Evolutionary conservation across 345 rosid genomes (phyloP).

Genomic region (Psidium friedrichsthalianum): DNA sequence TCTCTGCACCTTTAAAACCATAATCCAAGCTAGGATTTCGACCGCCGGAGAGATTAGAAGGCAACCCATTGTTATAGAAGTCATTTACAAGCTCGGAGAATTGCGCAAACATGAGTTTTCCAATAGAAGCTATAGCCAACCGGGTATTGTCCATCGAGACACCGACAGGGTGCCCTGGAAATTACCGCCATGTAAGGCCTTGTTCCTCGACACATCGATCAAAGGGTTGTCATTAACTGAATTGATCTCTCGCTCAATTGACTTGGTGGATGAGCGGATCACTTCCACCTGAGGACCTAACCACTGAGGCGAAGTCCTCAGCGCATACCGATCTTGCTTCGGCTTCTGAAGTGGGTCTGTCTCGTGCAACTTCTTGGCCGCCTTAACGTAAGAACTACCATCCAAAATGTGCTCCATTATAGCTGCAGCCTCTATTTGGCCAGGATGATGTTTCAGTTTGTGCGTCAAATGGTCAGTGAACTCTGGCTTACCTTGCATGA

Average conservation of each 20-base stretch:
- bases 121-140: conserved; percentile 54
- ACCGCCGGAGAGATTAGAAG: conserved; percentile 32
- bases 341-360: conserved; percentile 49
- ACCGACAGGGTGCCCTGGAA: conserved; percentile 66
- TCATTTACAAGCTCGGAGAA: conserved; percentile 39
- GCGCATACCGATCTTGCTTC: conserved; percentile 46
- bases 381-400: conserved; percentile 46
- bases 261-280: conserved; percentile 36
- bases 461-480: conserved; percentile 58
- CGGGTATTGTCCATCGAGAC: conserved; percentile 66
- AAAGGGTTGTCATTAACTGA: conserved; percentile 47
- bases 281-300: conserved; percentile 54
- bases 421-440: conserved; percentile 60
- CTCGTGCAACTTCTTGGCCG: conserved; percentile 34
- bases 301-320: conserved; percentile 55
- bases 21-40: conserved; percentile 34
- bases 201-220: conserved; percentile 36
- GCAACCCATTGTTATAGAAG: conserved; percentile 39
- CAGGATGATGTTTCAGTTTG: conserved; percentile 58
- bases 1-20: conserved; percentile 32
- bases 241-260: conserved; percentile 57
- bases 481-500: conserved; percentile 50
- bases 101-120: conserved; percentile 54
- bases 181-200: conserved; percentile 38
- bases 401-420: conserved; percentile 51